These are phyloP conservation scores for Elongisporangium anandrum DNA, from an alignment of 352 stramenopile species.

Conservation along the genomic window DNA sequence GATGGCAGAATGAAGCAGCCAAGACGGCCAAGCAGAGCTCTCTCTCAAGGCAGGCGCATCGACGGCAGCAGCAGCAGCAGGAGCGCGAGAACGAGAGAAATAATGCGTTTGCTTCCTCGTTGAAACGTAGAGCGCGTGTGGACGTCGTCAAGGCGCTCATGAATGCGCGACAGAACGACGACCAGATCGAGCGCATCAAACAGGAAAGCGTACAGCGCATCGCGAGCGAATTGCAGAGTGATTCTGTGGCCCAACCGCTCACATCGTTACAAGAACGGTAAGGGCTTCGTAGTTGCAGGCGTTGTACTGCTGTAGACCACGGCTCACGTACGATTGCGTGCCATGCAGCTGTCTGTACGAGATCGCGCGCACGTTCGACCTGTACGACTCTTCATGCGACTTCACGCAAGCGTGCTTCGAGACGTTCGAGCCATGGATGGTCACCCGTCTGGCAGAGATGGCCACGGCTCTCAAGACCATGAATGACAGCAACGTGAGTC, in stretches of 20 bases:
- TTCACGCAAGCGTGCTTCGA: conserved; percentile 60
- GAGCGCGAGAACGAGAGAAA: conserved; percentile 22
- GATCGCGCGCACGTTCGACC: conserved; percentile 70
- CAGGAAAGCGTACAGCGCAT: conserved; percentile 55
- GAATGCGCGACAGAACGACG: conserved; percentile 67
- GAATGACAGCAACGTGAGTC: conserved; percentile 51
- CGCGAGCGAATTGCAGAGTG: conserved; percentile 50
- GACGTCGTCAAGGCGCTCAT: conserved; percentile 69
- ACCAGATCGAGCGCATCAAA: conserved; percentile 69
- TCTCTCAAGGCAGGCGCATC: conserved; percentile 45
- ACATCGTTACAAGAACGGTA: conserved; percentile 64
- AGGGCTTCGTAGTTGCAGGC: no score
- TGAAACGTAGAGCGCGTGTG: conserved; percentile 57
- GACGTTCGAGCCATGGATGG: conserved; percentile 75
- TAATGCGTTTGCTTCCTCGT: conserved; percentile 18
- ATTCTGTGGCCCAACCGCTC: conserved; percentile 21
- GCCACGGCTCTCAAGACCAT: conserved; percentile 71
- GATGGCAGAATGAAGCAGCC: conserved; percentile 56
- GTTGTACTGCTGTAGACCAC: neutral
- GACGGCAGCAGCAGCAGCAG: conserved; percentile 30
- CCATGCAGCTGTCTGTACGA: conserved; percentile 56
- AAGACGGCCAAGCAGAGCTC: conserved; percentile 40
- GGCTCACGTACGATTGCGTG: neutral
- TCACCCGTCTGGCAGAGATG: conserved; percentile 55
- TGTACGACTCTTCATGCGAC: conserved; percentile 52